Base-by-base conservation (phyloP, 2,329 filamentous ascomycete genomes). In the Aspergillus viridinutans region DNA sequence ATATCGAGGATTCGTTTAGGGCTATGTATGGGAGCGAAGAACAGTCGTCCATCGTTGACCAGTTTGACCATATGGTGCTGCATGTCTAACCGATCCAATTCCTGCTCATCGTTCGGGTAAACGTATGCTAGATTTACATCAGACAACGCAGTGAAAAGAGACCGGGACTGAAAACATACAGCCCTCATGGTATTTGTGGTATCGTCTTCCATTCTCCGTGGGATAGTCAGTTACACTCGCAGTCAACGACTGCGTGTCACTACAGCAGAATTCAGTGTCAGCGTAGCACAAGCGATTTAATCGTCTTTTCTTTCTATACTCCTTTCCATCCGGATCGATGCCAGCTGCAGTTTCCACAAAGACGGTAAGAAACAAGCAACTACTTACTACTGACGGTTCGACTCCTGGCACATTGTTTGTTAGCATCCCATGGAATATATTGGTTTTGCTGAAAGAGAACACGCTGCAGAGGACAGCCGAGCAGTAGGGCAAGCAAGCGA, bases 41-140 rank as follows among this genome's bases (percentile, higher is more conserved):
- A 79, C 40, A 84, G 67, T 42, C 69, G 69, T 38, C 75, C 76
- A 42, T 75, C 70, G 42, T 80, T 75, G 32, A 80, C 63, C 45
- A 81, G 57, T 50, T 77, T 79, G 67, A 80, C 79, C 64, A 85
- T 77, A 62, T 83, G 77, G 67, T 85, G 81, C 62, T 82, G 79
- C 61, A 82, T 70, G 59, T 85, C 81, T 17, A 84, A 72, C 12
- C 82, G 79, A 61, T 83, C 80, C 51, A 82, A 73, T 66, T 85
- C 83, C 58, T 74, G 69, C 60, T 80, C 78, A 66, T 84, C 81
- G 67, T 83, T 83, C 52, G 81, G 81, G 50, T 75, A 78, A 12
- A 72, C 58, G 62, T 78, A 79, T 57, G 72, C 72, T 75, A 53
- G 17, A 21, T 9, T 47, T 14, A 25, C 56, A 48, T 26, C 32